These are phyloP conservation scores for Microdochium paspali DNA, from an alignment of 2,329 filamentous ascomycete genomes.

Conservation along the genomic window DNA sequence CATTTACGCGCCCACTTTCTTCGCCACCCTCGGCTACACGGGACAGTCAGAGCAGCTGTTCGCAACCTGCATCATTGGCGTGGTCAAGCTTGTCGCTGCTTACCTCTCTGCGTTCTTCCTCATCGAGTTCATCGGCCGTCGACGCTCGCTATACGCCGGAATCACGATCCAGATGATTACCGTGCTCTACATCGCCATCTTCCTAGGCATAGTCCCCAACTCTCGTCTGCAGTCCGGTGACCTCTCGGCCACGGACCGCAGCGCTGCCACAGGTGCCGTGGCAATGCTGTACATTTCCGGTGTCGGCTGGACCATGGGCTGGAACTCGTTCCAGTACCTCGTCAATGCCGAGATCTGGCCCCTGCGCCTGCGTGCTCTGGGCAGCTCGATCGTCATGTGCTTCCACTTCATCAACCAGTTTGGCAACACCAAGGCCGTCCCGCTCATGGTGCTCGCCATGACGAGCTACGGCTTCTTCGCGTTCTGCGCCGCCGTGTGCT, in stretches of 20 bases:
- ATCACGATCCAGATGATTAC: conserved; percentile 26
- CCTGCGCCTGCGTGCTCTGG: conserved; percentile 5
- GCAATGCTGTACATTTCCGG: conserved; percentile 38
- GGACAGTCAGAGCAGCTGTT: conserved; percentile 45
- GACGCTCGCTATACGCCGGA: conserved; percentile 28
- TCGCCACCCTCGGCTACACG: conserved; percentile 41
- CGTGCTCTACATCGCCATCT: conserved; percentile 28
- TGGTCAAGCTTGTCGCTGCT: conserved; percentile 42
- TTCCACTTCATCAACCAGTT: conserved; percentile 49
- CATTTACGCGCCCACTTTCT: conserved; percentile 46
- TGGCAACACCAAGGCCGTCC: conserved; percentile 44
- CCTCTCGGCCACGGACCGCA: conserved; percentile 13
- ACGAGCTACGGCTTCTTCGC: conserved; percentile 18
- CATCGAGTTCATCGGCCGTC: conserved; percentile 48
- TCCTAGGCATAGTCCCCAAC: conserved; percentile 30
- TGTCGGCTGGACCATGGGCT: conserved; percentile 35
- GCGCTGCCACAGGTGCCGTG: conserved; percentile 36
- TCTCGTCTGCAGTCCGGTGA: conserved; percentile 32
- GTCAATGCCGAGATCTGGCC: conserved; percentile 42
- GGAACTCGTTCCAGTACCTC: conserved; percentile 45
- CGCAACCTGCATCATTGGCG: conserved; percentile 46
- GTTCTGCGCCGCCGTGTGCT: conserved; percentile 25
- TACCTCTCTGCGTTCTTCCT: conserved; percentile 47
- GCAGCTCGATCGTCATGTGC: conserved; percentile 40
- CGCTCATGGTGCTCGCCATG: conserved; percentile 38